Evolutionary conservation across 1,284 basidiomycete species (phyloP).

Genomic region (Sporisorium scitamineum): DNA sequence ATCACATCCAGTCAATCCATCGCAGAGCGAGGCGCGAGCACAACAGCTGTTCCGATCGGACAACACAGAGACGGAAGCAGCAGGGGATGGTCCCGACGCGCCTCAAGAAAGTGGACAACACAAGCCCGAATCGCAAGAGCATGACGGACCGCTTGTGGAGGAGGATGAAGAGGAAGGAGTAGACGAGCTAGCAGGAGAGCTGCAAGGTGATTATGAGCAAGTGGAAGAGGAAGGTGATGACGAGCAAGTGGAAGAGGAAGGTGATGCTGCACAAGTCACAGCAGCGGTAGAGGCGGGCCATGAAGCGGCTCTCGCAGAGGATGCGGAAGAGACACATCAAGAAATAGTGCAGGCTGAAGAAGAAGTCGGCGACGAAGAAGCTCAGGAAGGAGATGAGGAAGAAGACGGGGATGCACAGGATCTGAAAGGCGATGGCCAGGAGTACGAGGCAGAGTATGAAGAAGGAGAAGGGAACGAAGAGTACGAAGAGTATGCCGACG

Average conservation of each 20-base stretch:
- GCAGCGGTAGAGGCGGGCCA: not conserved
- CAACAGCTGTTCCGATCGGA: not conserved
- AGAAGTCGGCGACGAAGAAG: slow-evolving; percentile 1
- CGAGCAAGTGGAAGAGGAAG: not conserved
- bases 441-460: slow-evolving; percentile 11
- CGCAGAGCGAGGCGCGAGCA: not conserved
- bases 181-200: slow-evolving; percentile 13
- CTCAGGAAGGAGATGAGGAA: not conserved
- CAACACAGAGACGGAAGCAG: not conserved
- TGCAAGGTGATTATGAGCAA: not conserved
- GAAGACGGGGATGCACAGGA: slow-evolving; percentile 11
- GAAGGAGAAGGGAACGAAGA: slow-evolving; percentile 19
- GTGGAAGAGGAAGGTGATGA: slow-evolving; percentile 3
- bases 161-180: slow-evolving; percentile 12
- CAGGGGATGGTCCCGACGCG: not conserved
- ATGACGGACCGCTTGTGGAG: not conserved
- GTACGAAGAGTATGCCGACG: slow-evolving; percentile 21
- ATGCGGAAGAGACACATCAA: slow-evolving; percentile 4
- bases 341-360: not conserved
- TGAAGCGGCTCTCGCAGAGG: slow-evolving; percentile 1
- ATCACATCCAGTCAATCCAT: not conserved
- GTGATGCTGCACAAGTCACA: not conserved
- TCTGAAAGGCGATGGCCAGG: slow-evolving; percentile 4
- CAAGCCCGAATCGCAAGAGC: slow-evolving; percentile 2
- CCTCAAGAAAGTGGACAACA: not conserved